Evolutionary conservation across 805 yeast genomes (phyloP).

Genomic region (Metahyphopichia silvanorum): DNA sequence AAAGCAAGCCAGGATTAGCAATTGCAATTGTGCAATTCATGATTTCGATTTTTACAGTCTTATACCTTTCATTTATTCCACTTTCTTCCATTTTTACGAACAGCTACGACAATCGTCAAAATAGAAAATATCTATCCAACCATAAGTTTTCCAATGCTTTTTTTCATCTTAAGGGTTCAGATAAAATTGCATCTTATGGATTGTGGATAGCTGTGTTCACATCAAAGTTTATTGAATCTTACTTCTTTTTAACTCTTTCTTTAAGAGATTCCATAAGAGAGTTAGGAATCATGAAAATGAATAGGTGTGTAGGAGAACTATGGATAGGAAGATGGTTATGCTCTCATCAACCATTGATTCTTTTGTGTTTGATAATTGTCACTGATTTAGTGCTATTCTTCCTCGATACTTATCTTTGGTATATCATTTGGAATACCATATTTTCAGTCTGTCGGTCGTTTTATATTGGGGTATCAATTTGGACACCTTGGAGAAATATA

Average conservation of each 20-base stretch:
- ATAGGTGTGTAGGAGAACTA: slow-evolving; percentile 60
- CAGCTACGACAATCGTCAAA: slow-evolving; percentile 22
- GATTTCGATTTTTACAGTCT: slow-evolving; percentile 50
- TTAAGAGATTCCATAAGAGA: slow-evolving; percentile 73
- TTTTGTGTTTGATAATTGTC: slow-evolving; percentile 49
- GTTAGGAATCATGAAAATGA: slow-evolving; percentile 51
- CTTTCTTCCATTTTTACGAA: slow-evolving; percentile 47
- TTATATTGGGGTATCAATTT: slow-evolving; percentile 73
- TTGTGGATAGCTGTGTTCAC: slow-evolving; percentile 66
- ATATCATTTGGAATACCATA: slow-evolving; percentile 72
- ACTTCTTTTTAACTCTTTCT: slow-evolving; percentile 71
- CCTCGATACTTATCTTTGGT: slow-evolving; percentile 83
- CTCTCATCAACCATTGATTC: slow-evolving; percentile 51
- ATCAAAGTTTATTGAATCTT: slow-evolving; percentile 73
- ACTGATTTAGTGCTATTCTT: slow-evolving; percentile 71
- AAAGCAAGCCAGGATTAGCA: slow-evolving; percentile 32
- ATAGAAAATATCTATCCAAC: slow-evolving; percentile 49
- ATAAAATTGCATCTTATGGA: slow-evolving; percentile 59
- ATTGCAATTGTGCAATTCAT: slow-evolving; percentile 55
- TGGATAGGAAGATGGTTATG: slow-evolving; percentile 55
- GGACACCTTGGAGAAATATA: slow-evolving; percentile 88
- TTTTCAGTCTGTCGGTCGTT: slow-evolving; percentile 71
- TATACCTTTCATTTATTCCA: slow-evolving; percentile 62
- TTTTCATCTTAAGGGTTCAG: slow-evolving; percentile 49
- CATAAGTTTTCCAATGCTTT: slow-evolving; percentile 59